Base-by-base conservation (phyloP, 2,329 filamentous ascomycete genomes). In the Amphichorda felina region DNA sequence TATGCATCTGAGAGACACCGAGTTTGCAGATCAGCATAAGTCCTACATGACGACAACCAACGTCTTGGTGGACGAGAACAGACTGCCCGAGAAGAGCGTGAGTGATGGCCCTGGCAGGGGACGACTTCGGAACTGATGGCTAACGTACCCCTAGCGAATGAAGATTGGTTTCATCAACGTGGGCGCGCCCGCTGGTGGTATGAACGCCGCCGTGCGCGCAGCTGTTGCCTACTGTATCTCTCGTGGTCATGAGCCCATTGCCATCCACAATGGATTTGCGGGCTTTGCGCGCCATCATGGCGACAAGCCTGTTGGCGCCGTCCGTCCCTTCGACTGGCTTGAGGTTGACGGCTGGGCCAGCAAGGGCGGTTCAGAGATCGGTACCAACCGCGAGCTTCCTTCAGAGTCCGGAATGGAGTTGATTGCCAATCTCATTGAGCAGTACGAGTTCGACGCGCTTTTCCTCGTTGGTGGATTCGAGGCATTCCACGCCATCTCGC, bases 401-500 rank as follows among this genome's bases (percentile, higher is more conserved):
- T 76, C 75, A 15, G 88, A 94, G 50, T 78, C 75, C 1, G 88
- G 93, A 47, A 80, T 95, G 59, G 79, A 83, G 47, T 75, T 72
- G 31, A 83, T 91, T 18, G 88, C 89, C 24, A 74, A 77, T 48
- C 79, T 89, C 44, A 86, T 98, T 54, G 76, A 83, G 54, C 68
- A 82, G 48, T 91, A 93, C 67, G 75, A 82, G 43, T 88, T 98
- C 45, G 87, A 98, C 50, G 88, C 82, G 1, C 68, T 98, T 3
- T 94, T 96, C 58, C 72, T 94, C 34, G 75, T 96, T 34, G 91
- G 91, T 49, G 91, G 91, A 2, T 98, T 98, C 48, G 91, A 98
- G 61, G 91, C 88, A 2, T 98, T 93, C 67, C 93, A 91, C 39
- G 81, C 91, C 2, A 72, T 95, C 24, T 85, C 83, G 30, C 82